These are phyloP conservation scores for Scheffersomyces lignicola DNA, from an alignment of 1,139 yeast species.

Conservation along the genomic window DNA sequence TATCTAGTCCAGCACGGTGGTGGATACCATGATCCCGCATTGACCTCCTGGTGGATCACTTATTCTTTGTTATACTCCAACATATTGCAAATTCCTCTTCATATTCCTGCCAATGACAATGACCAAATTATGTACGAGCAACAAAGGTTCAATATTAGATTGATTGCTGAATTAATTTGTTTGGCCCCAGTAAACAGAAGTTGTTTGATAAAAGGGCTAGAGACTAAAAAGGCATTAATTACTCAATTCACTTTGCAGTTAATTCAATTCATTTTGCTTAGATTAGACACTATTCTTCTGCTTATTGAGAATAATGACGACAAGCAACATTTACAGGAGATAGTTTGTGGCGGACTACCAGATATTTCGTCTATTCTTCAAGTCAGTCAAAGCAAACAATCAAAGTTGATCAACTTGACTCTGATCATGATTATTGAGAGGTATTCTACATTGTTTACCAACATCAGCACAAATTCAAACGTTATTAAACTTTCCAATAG, in stretches of 20 bases:
- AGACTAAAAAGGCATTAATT: conserved; percentile 54
- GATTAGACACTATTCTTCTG: conserved; percentile 40
- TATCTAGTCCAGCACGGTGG: conserved; percentile 54
- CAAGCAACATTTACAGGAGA: conserved; percentile 29
- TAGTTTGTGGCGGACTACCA: conserved; percentile 31
- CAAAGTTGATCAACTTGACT: conserved; percentile 25
- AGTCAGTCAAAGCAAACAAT: conserved; percentile 9
- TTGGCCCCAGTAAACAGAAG: conserved; percentile 67
- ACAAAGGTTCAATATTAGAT: conserved; percentile 16
- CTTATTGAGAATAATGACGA: conserved; percentile 34
- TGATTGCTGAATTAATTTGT: conserved; percentile 53
- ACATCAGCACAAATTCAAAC: conserved; percentile 9
- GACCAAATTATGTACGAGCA: conserved; percentile 6
- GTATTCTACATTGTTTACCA: conserved; percentile 19
- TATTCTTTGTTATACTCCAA: conserved; percentile 63
- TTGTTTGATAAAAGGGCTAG: conserved; percentile 59
- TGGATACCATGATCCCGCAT: conserved; percentile 68
- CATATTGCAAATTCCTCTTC: conserved; percentile 52
- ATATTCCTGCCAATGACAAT: conserved; percentile 10
- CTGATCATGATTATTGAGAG: conserved; percentile 23
- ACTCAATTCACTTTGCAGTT: conserved; percentile 67
- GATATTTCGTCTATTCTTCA: conserved; percentile 24
- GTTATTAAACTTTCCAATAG: conserved; percentile 16
- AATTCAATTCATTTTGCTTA: conserved; percentile 53
- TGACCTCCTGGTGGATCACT: conserved; percentile 82